phyloP scores from a whole-genome alignment of 805 yeast species.

The Metschnikowia anglica region DNA sequence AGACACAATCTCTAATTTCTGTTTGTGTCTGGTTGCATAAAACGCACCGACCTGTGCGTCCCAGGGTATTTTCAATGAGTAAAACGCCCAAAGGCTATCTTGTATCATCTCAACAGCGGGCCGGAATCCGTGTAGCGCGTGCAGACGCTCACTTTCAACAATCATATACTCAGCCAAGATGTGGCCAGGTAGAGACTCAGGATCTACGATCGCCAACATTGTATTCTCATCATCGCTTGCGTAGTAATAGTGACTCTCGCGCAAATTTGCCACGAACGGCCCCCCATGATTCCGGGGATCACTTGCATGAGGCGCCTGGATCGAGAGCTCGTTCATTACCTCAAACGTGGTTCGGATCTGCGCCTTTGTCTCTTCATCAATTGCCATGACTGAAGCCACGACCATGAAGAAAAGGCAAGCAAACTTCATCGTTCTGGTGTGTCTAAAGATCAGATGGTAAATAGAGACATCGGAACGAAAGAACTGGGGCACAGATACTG shows the following conservation, averaged over 20 bases:
- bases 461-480: background rate
- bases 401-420: background rate
- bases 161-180: slow-evolving; percentile 1
- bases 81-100: slow-evolving; percentile 2
- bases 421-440: background rate
- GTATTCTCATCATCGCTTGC: background rate
- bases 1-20: slow-evolving; percentile 1
- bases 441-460: background rate
- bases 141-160: background rate
- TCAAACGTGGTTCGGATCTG: slow-evolving; percentile 5
- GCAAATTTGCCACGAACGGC: background rate
- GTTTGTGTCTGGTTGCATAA: background rate
- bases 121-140: slow-evolving; percentile 1
- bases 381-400: background rate
- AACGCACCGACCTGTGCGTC: slow-evolving; percentile 1
- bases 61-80: background rate
- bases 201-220: slow-evolving; percentile 1
- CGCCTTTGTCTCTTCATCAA: slow-evolving; percentile 1
- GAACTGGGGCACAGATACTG: too few relatives aligned
- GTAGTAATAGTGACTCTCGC: background rate
- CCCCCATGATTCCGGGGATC: background rate
- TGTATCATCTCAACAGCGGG: background rate
- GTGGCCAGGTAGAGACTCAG: background rate
- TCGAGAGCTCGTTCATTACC: background rate
- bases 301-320: background rate